A percentile compares a stretch with the other conserved stretches of the same genome.
Evolutionary conservation across 2,329 filamentous ascomycete genomes (phyloP).

Genomic region (Arachnopeziza araneosa): DNA sequence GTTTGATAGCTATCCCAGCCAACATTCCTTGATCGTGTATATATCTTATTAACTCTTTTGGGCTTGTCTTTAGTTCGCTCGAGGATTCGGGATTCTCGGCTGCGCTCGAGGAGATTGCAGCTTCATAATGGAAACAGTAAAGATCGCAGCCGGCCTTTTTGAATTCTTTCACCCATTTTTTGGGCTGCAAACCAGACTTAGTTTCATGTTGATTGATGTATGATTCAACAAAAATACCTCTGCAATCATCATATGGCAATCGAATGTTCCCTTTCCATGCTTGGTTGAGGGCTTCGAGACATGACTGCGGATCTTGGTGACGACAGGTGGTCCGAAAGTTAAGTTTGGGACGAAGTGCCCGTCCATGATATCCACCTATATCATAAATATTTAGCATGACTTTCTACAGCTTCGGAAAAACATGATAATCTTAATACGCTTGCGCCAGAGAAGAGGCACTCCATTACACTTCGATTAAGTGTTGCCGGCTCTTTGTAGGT

Average conservation of each 20-base stretch:
- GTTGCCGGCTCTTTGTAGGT: background rate
- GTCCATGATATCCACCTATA: conserved; percentile 82
- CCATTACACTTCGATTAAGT: background rate
- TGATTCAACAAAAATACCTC: conserved; percentile 54
- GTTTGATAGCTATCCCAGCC: conserved; percentile 94
- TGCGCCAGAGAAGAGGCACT: background rate
- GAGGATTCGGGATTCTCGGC: conserved; percentile 71
- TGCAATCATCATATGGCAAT: conserved; percentile 99
- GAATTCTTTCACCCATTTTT: conserved; percentile 97
- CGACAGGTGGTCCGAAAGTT: conserved; percentile 91
- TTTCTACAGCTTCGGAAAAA: conserved; percentile 28
- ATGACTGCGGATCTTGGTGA: conserved; percentile 85
- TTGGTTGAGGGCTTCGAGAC: conserved; percentile 67
- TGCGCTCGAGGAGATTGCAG: conserved; percentile 75
- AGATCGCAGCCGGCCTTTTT: conserved; percentile 90
- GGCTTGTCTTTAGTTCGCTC: conserved; percentile 68
- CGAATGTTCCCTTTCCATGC: conserved; percentile 84
- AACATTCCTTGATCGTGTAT: conserved; percentile 86
- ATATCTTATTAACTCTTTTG: conserved; percentile 79
- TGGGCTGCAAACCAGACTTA: conserved; percentile 56
- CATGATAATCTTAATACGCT: background rate
- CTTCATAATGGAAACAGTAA: conserved; percentile 99
- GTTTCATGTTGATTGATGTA: background rate
- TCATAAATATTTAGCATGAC: background rate
- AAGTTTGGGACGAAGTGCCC: conserved; percentile 99